These are phyloP conservation scores for Ophiostoma australiae DNA, from an alignment of 2,329 filamentous ascomycete genomes.

Conservation along the genomic window DNA sequence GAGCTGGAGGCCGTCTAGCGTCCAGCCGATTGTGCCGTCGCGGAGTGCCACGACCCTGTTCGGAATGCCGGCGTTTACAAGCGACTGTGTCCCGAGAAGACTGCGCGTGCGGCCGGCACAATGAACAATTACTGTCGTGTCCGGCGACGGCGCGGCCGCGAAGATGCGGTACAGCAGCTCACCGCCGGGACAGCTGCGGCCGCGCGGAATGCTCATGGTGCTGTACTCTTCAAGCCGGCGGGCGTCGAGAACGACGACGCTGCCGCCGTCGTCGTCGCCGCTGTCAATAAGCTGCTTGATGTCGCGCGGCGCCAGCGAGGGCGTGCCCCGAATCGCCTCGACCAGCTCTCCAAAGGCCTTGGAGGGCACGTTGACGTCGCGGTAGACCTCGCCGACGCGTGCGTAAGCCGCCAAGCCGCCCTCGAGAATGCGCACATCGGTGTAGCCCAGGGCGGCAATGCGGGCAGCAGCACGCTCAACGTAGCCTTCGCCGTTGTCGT, in stretches of 20 bases:
- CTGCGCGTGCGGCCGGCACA: conserved; percentile 21
- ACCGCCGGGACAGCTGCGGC: conserved; percentile 22
- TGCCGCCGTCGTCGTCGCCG: neutral
- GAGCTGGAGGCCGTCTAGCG: conserved; percentile 16
- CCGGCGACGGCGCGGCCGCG: conserved; percentile 18
- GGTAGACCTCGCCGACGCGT: conserved; percentile 19
- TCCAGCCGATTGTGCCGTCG: conserved; percentile 23
- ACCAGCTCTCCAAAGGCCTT: conserved; percentile 23
- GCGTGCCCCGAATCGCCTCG: conserved; percentile 20
- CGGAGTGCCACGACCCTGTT: conserved; percentile 19
- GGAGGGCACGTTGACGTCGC: conserved; percentile 22
- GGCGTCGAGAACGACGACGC: conserved; percentile 19
- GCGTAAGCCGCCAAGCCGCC: conserved; percentile 19
- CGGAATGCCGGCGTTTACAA: conserved; percentile 18
- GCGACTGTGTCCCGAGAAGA: conserved; percentile 18
- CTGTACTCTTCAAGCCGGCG: conserved; percentile 20
- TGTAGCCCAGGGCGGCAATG: conserved; percentile 17
- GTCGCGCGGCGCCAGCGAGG: conserved; percentile 13
- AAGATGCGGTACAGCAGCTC: conserved; percentile 22
- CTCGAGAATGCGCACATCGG: neutral
- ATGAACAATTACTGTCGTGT: conserved; percentile 20
- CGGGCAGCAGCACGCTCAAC: conserved; percentile 16
- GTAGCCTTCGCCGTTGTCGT: conserved; percentile 21
- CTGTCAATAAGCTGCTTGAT: neutral
- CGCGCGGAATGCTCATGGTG: conserved; percentile 23